Base-by-base conservation (phyloP, 805 yeast genomes). In the Kazachstania taianensis region DNA sequence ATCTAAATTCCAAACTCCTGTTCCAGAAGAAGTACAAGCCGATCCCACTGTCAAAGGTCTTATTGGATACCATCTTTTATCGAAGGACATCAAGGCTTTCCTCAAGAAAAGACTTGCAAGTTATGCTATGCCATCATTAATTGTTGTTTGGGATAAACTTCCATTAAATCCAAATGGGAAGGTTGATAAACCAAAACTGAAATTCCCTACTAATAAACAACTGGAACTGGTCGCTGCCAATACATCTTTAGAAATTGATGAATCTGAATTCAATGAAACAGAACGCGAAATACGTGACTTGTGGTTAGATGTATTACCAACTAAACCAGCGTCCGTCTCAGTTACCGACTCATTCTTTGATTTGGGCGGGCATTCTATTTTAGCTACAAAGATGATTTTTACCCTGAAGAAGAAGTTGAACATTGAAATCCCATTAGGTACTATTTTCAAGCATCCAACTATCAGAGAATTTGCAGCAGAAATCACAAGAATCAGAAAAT, bases 151-250 rank as follows among this genome's bases (percentile, higher is more conserved):
- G 65, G 68, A 72, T 18, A 78, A 76, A 50, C 63, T 92, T 55
- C 98, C 98, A 18, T 69, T 92, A 61, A 92, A 92, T 62, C 99
- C 99, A 41, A 92, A 92, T 58, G 99, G 99, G 49, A 92, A 92
- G 62, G 85, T 92, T 40, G 99, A 92, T 65, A 92, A 92, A 65
- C 97, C 97, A 25, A 86, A 89, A 52, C 66, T 92, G 42, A 97
- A 96, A 31, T 85, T 82, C 73, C 99, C 99, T 37, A 84, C 84
- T 39, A 71, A 82, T 17, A 89, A 81, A 13, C 96, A 89, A 62
- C 67, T 92, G 44, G 75, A 78, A 22, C 69, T 76, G 13, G 95
- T 85, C 31, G 75, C 94, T 9, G 62, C 66, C 42, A 70, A 73
- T 31, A 44, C 64, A 10, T 44, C 56, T 18, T 45, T 52, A 14